phyloP scores from a whole-genome alignment of 2,329 filamentous ascomycete species.

The Ophiostoma ulmi region DNA sequence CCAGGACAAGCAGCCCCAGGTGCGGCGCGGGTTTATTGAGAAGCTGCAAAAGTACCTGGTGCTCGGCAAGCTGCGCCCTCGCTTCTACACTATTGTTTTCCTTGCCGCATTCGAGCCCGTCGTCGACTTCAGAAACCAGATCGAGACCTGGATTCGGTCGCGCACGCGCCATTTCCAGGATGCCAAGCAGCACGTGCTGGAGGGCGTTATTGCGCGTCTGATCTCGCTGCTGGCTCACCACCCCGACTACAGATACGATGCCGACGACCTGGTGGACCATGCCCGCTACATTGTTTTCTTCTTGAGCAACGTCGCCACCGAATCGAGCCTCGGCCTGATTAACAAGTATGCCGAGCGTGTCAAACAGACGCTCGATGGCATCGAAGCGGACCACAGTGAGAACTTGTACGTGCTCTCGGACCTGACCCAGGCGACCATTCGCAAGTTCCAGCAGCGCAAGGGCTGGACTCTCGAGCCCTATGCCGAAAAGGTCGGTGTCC shows the following conservation, averaged over 20 bases:
- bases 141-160: conserved; percentile 84
- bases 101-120: conserved; percentile 84
- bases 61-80: conserved; percentile 59
- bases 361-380: conserved; percentile 80
- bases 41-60: conserved; percentile 89
- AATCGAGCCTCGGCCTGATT: conserved; percentile 81
- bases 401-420: conserved; percentile 84
- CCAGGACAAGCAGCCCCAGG: conserved; percentile 69
- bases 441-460: conserved; percentile 79
- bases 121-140: conserved; percentile 63
- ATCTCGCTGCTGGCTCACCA: conserved; percentile 89
- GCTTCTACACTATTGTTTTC: conserved; percentile 89
- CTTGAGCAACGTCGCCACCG: conserved; percentile 71
- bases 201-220: conserved; percentile 74
- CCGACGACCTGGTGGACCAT: conserved; percentile 71
- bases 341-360: conserved; percentile 89
- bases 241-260: conserved; percentile 70
- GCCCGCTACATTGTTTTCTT: conserved; percentile 88
- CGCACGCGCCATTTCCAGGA: conserved; percentile 62
- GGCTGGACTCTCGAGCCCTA: conserved; percentile 83
- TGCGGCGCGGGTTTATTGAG: conserved; percentile 73
- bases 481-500: conserved; percentile 73
- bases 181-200: conserved; percentile 62
- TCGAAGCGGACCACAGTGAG: conserved; percentile 63
- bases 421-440: conserved; percentile 73